These are phyloP conservation scores for Rhytidiadelphus loreus DNA, from an alignment of 225 moss, liverwort and hornwort species.

Conservation along the genomic window DNA sequence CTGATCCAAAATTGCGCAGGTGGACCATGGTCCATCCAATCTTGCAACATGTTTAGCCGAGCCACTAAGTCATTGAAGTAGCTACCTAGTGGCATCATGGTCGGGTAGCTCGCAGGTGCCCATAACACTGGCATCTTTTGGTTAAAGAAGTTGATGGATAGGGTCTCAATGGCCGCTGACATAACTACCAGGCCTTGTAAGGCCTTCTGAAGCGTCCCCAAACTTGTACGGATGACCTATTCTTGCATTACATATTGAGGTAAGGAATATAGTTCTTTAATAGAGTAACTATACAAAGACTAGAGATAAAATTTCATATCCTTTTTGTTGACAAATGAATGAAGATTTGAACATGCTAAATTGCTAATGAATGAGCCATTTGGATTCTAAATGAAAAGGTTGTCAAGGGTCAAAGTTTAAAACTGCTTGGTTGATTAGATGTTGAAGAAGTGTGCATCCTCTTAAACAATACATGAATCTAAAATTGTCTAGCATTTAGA, in stretches of 20 bases:
- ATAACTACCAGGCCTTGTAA: conserved; percentile 61
- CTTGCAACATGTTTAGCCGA: conserved; percentile 38
- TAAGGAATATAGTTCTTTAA: no score
- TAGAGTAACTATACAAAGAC: fast-evolving
- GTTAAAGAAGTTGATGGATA: conserved; percentile 50
- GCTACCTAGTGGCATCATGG: conserved; percentile 59
- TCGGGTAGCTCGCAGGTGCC: conserved; percentile 61
- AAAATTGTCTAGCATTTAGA: neutral
- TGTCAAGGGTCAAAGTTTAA: neutral
- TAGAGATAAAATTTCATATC: neutral
- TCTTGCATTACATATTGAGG: neutral
- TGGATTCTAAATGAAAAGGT: neutral
- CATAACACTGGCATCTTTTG: conserved; percentile 64
- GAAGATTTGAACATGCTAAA: neutral
- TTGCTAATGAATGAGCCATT: neutral
- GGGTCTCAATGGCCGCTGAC: conserved; percentile 46
- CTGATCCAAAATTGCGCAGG: conserved; percentile 54
- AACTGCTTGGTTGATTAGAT: neutral
- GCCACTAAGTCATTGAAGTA: conserved; percentile 56
- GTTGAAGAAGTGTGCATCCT: neutral
- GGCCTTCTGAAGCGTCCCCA: conserved; percentile 49
- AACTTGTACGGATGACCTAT: conserved; percentile 54
- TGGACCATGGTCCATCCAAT: conserved; percentile 65
- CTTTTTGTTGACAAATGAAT: neutral
- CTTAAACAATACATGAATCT: neutral